Conservation (phyloP, 257 asterid species). For the Rauvolfia tetraphylla region DNA sequence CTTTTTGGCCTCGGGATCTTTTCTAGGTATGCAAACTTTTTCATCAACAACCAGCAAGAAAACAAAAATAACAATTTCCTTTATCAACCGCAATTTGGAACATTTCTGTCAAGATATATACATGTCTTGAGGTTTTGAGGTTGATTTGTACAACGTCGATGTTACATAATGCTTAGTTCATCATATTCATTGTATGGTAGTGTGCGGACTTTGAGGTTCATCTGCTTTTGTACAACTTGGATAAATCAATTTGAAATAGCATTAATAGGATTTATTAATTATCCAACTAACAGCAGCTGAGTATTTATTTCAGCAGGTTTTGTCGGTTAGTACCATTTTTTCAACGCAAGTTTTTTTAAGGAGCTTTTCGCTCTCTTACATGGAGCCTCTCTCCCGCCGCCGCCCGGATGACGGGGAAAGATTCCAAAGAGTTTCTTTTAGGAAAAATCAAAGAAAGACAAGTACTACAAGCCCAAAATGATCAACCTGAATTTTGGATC, state of each 20-base stretch:
- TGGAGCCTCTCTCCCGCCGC: no score
- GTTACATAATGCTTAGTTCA: background rate
- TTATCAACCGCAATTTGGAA: background rate
- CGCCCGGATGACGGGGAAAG: no score
- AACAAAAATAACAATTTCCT: no score
- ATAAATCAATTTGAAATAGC: background rate
- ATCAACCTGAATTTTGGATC: no score
- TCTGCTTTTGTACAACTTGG: background rate
- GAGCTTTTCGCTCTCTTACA: no score
- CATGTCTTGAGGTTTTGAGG: background rate
- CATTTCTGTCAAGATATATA: background rate
- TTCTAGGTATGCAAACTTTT: no score
- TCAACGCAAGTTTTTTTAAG: no score
- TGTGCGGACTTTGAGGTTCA: background rate
- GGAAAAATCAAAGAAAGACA: no score
- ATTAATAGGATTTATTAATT: no score
- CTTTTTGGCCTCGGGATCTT: background rate
- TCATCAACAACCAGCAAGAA: background rate
- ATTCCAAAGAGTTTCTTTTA: no score
- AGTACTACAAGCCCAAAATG: no score
- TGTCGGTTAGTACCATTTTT: background rate
- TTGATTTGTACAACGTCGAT: background rate
- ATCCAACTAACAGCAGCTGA: background rate
- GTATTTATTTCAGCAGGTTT: background rate
- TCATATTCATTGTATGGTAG: background rate